Percentiles rank a stretch among this genome's conserved stretches.
phyloP scores from a whole-genome alignment of 2,329 filamentous ascomycete species.

The Aureobasidium sp. region DNA sequence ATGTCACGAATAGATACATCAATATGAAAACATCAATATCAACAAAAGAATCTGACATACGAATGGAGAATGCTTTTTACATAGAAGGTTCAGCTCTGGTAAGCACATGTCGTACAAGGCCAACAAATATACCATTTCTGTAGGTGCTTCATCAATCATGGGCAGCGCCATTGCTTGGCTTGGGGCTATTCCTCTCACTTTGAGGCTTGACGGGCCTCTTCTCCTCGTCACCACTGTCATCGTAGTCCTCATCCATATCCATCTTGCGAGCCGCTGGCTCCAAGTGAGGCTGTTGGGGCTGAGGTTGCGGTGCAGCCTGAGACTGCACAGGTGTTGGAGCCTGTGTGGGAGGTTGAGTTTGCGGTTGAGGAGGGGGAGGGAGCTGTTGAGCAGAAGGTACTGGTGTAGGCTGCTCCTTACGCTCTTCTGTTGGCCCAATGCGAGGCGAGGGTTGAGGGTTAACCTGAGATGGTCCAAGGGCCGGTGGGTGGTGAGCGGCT shows the following conservation, averaged over 20 bases:
- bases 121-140: not conserved
- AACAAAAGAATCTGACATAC: not conserved
- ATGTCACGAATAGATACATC: too few species aligned
- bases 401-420: conserved; percentile 30
- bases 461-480: conserved; percentile 43
- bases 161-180: conserved; percentile 17
- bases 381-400: conserved; percentile 40
- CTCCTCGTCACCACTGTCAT: conserved; percentile 86
- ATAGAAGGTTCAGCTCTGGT: not conserved
- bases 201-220: conserved; percentile 43
- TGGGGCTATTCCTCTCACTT: conserved; percentile 39
- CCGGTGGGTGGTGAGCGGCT: conserved; percentile 76
- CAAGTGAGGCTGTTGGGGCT: conserved; percentile 33
- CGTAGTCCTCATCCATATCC: conserved; percentile 96
- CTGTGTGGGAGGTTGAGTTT: conserved; percentile 35
- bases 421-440: conserved; percentile 44
- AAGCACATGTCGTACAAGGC: not conserved
- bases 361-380: conserved; percentile 45
- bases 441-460: conserved; percentile 46
- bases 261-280: conserved; percentile 91
- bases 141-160: not conserved
- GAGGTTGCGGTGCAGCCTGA: conserved; percentile 20
- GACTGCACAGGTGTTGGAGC: conserved; percentile 38
- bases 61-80: not conserved
- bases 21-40: too few species aligned